Evolutionary conservation across 2,329 filamentous ascomycete species (phyloP), one percentile per base, ranked within the genome.

Genomic region (Achaetomium macrosporum): DNA sequence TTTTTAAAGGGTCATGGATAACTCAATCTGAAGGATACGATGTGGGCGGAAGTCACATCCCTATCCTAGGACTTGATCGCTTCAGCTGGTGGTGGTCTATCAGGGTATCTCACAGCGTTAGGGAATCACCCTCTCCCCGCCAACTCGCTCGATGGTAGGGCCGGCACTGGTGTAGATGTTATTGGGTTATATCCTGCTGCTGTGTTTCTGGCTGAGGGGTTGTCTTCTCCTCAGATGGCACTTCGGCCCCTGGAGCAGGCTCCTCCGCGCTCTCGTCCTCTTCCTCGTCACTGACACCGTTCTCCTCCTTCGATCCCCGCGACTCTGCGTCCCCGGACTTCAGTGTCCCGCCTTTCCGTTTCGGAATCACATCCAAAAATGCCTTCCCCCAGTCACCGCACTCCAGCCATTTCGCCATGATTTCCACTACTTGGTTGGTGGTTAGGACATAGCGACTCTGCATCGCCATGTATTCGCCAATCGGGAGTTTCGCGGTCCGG

Each of bases 401-500:
- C 69, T 96, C 90, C 50, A 99, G 70, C 90, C 91, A 99, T 59
- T 83, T 84, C 42, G 96, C 73, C 89, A 99, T 96, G 57, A 99
- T 97, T 71, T 97, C 92, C 43, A 93, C 82, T 1, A 99, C 93
- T 65, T 99, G 93, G 66, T 97, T 99, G 8, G 92, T 96, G 3
- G 92, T 85, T 53, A 99, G 73, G 5, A 99, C 88, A 62, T 86
- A 83, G 31, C 93, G 82, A 62, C 87, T 91, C 51, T 85, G 80
- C 88, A 99, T 95, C 58, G 90, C 80, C 76, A 99, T 85, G 68
- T 89, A 97, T 57, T 97, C 85, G n/a, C 90, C 90, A 63, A 99
- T 97, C 0, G 93, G 93, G 51, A 99, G 70, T 66, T 90, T 91
- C 2, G 92, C 93, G 0, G 93, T 97, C 58, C 86, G 85, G 62